Base-by-base conservation (phyloP, 73 alveolate genomes). In the Paramecium biaurelia region DNA sequence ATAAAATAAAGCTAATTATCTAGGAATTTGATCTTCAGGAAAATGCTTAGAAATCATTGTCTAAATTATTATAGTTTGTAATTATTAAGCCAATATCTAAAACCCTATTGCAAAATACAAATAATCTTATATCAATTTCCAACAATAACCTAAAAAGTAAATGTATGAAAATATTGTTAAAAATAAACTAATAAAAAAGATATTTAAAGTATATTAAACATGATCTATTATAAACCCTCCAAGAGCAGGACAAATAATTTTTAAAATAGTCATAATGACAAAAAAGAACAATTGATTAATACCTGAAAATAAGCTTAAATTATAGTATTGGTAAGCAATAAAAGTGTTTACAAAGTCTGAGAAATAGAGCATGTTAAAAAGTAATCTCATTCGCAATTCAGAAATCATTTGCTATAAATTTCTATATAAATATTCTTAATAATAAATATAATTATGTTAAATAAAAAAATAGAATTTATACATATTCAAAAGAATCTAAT, bases 91-190 rank as follows among this genome's bases (percentile, higher is more conserved):
- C 18, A 79, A 45, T 18, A 47, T 42, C 32, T 79, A 34, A 34
- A 79, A 79, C n/a, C 90, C 90, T 12, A 79, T 79, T 42, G 90
- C 90, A 43, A 79, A 79, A 42, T 42, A 79, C 28, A 79, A 45
- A 34, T 42, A 79, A 0, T 79, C 86, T 9, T 72, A 32, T 37
- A 38, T 42, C 45, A 28, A 34, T 9, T 37, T 72, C 35, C 53
- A 72, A 32, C 86, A 72, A 37, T 72, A 35, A n/a, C 57, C 86
- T 35, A 72, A 35, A 38, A 32, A 72, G 30, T 72, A 72, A 2
- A 72, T 35, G 20, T 72, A 72, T 1, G 86, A 72, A 30, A 72
- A 23, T 35, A 72, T 72, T 14, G 86, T 35, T 9, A 72, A 35
- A 14, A 21, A 72, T 72, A 28, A 18, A 72, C 59, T 42, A 10